Evolutionary conservation across 768 basidiomycete genomes (phyloP).

Genomic region (Pleurotus salmoneostramineus): DNA sequence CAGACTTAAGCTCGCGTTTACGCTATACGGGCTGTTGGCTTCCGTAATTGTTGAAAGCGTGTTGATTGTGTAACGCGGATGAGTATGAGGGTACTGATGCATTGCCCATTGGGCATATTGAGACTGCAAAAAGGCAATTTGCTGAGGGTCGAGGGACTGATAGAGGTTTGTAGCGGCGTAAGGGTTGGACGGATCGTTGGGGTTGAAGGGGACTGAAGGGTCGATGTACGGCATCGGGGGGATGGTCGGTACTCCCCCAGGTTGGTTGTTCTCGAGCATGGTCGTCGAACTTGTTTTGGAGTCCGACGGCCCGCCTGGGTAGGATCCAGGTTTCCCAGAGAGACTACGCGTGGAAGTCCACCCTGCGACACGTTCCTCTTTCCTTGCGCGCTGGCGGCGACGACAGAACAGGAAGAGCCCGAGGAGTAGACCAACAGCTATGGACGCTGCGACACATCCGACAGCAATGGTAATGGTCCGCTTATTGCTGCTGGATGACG

Average conservation of each 20-base stretch:
- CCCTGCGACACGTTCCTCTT: neutral
- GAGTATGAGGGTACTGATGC: conserved; percentile 5
- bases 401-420: neutral
- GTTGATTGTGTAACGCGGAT: conserved; percentile 5
- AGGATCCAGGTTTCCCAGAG: neutral
- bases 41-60: conserved; percentile 6
- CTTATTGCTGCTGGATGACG: neutral
- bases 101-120: conserved; percentile 6
- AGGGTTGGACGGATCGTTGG: neutral
- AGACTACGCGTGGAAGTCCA: neutral
- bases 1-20: neutral
- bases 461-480: neutral
- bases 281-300: conserved; percentile 5
- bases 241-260: neutral
- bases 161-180: neutral
- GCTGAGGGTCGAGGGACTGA: neutral
- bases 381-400: neutral
- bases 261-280: neutral
- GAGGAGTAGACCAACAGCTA: neutral
- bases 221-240: neutral
- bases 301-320: neutral
- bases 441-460: neutral
- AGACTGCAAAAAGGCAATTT: conserved; percentile 4
- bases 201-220: neutral
- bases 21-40: conserved; percentile 1